Evolutionary conservation across 192 early-diverging fungal genomes (phyloP), one percentile per base, ranked within the genome.

Genomic region (Entomortierella parvispora): DNA sequence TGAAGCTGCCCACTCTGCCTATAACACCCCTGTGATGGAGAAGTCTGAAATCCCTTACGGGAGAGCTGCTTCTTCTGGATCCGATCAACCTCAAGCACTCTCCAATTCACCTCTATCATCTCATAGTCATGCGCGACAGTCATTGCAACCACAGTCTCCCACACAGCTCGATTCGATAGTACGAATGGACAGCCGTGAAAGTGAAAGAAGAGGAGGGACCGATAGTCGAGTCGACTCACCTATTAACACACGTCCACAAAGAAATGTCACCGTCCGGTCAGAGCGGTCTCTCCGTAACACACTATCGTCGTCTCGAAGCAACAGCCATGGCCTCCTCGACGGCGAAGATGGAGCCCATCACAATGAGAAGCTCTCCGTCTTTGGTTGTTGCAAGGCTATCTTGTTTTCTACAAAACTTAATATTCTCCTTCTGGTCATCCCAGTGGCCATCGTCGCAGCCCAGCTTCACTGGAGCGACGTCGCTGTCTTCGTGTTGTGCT

Each of bases 401-500:
- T 43, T 84, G 51, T 47, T 65, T 29, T 81, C 85, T 5, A 87
- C 87, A 17, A 91, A 85, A 79, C 68, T 93, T 75, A 93, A 96
- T 68, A 48, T 91, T 4, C 80, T 93, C 14, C 65, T 95, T 3
- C 60, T 94, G 7, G 90, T 96, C 70, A 82, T 93, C 20, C 96
- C 96, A 2, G 65, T 97, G 22, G 96, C 93, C 17, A 89, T 94
- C 50, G 28, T 88, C 14, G 84, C 93, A 26, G 71, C 84, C 50
- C 76, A 82, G 33, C 57, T 93, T n/a, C 44, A 71, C 12, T 96
- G 93, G 94, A 63, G 81, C 25, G 87, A 90, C 12, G 81, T 88
- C 8, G 65, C 83, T 18, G 78, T 86, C 18, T 98, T 98, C 81
- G 52, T 90, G 37, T 77, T 96, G 52, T 97, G 97, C 80, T 95